phyloP scores from a whole-genome alignment of 2,329 filamentous ascomycete genomes.

The Aureobasidium namibiae region DNA sequence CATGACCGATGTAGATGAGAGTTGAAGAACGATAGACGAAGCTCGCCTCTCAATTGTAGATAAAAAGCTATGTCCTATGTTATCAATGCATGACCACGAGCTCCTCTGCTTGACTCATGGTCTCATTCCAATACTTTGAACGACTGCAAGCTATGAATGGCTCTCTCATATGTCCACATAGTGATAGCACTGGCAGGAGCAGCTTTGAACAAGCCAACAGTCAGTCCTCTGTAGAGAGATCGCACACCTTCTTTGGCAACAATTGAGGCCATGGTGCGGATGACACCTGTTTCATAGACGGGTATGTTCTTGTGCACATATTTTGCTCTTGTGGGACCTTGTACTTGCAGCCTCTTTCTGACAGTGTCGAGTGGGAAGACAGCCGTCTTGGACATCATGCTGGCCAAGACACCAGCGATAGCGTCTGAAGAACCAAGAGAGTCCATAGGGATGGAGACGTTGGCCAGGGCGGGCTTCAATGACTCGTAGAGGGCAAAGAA shows the following conservation, averaged over 20 bases:
- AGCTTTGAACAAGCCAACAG: slow-evolving; percentile 81
- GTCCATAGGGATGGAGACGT: slow-evolving; percentile 49
- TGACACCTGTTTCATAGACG: slow-evolving; percentile 61
- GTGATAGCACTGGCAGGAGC: slow-evolving; percentile 84
- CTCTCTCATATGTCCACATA: slow-evolving; percentile 88
- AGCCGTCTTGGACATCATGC: slow-evolving; percentile 73
- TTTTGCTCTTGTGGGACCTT: slow-evolving; percentile 70
- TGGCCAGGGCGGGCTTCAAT: slow-evolving; percentile 42
- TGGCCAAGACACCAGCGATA: slow-evolving; percentile 69
- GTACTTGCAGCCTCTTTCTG: slow-evolving; percentile 86
- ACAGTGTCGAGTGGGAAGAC: slow-evolving; percentile 93
- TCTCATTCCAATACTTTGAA: not conserved
- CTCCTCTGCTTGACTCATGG: not conserved
- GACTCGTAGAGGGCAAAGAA: slow-evolving; percentile 89
- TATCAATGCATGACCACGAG: not conserved
- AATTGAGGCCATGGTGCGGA: slow-evolving; percentile 60
- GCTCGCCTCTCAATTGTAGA: not conserved
- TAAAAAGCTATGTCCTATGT: not conserved
- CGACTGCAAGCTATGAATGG: slow-evolving; percentile 43
- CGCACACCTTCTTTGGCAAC: slow-evolving; percentile 63
- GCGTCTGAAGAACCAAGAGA: slow-evolving; percentile 68
- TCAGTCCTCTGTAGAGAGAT: slow-evolving; percentile 76
- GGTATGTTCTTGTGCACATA: slow-evolving; percentile 89
- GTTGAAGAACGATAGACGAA: not conserved
- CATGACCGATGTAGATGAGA: not conserved